Base-by-base conservation (phyloP, 1,284 basidiomycete genomes). In the Gymnopus androsaceus region DNA sequence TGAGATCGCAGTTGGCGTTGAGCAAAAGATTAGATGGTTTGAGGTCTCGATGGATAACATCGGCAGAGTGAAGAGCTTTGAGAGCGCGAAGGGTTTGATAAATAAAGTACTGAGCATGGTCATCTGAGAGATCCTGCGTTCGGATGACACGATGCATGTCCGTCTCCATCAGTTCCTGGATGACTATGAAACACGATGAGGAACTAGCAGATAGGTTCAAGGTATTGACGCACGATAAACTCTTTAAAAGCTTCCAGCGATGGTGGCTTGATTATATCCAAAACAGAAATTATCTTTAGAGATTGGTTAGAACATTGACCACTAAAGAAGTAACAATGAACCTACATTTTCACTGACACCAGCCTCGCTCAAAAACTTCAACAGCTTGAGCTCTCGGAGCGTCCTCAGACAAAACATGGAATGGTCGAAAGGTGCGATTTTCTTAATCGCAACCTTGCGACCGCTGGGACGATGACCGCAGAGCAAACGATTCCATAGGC, bases 21-120 rank as follows among this genome's bases (percentile, higher is more conserved):
- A 98, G 79, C n/a, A 97, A 83, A 7, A 97, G 79, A 66, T 98
- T 98, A 31, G 94, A 95, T 0, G 95, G 95, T 73, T 98, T 98
- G 61, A 98, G 84, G 72, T 98, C 95, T 58, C 95, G 89, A 70
- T 98, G 95, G 64, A 97, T 90, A 62, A 98, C 94, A 70, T 95
- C 93, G 23, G 95, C 95, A 0, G 90, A 94, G 69, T 98, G 95
- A 3, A 98, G 78, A 0, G 94, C 94, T 72, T 98, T 98, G 67
- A 98, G 82, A 0, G 94, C 95, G 42, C 95, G 88, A n/a, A 97
- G 83, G 1, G 93, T 95, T 69, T 94, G 92, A 64, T 90, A 89
- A 59, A 92, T 86, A 68, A 94, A 94, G 72, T 97, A 97, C 71
- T 96, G 94, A 66, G 87, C 93, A 70, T 96, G 95, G 69, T 95